Evolutionary conservation across 2,329 filamentous ascomycete species (phyloP).

Genomic region (Pyrenochaeta sp.): DNA sequence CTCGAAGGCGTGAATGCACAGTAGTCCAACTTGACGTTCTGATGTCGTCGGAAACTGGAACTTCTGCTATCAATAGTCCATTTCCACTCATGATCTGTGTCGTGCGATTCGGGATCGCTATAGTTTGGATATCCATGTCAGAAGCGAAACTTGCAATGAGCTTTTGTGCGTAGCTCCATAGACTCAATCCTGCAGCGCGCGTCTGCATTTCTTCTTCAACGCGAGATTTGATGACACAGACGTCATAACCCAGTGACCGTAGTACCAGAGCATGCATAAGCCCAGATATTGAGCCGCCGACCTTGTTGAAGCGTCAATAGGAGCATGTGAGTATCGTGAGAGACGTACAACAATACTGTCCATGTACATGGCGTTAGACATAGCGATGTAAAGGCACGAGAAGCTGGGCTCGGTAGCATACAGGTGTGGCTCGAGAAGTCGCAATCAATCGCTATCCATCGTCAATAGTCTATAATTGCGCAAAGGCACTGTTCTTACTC

Average conservation of each 20-base stretch:
- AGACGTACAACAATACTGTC: slow-evolving; percentile 5
- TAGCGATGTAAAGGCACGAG: too few relatives aligned
- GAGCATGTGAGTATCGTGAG: neutral
- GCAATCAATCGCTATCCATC: too few relatives aligned
- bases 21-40: slow-evolving; percentile 25
- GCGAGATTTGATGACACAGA: slow-evolving; percentile 22
- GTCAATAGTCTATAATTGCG: too few relatives aligned
- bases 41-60: slow-evolving; percentile 8
- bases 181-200: slow-evolving; percentile 25
- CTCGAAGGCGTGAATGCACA: slow-evolving; percentile 15
- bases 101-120: slow-evolving; percentile 10
- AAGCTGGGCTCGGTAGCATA: too few relatives aligned
- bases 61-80: slow-evolving; percentile 8
- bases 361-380: neutral
- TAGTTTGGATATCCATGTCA: slow-evolving; percentile 6
- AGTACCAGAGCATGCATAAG: slow-evolving; percentile 30
- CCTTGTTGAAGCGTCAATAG: neutral
- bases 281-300: slow-evolving; percentile 29
- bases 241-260: slow-evolving; percentile 20
- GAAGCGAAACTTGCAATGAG: slow-evolving; percentile 18
- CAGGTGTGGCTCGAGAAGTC: too few relatives aligned
- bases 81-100: slow-evolving; percentile 20
- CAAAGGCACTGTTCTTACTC: too few relatives aligned
- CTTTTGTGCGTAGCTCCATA: slow-evolving; percentile 21
- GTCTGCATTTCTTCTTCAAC: slow-evolving; percentile 15